Percentiles rank a stretch among this genome's conserved stretches.
These are phyloP conservation scores for Theobroma grandiflorum DNA, from an alignment of 441 rosid species.

Conservation along the genomic window DNA sequence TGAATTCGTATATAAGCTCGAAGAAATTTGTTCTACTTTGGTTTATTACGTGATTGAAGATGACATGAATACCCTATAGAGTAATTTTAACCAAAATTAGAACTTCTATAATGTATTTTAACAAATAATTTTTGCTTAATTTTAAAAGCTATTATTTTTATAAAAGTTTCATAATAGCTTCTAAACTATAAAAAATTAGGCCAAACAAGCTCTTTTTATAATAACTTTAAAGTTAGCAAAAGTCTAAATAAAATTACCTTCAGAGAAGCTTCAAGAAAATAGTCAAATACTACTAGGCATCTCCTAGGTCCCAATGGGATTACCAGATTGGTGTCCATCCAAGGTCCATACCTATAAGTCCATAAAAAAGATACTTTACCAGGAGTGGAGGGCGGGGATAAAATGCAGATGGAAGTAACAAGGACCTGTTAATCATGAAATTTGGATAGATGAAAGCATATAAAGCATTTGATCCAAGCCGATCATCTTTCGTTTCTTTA, in stretches of 20 bases:
- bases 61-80: too few species aligned
- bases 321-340: conserved; percentile 98
- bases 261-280: conserved; percentile 69
- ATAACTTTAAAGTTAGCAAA: too few species aligned
- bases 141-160: too few species aligned
- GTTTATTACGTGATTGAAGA: too few species aligned
- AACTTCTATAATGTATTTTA: too few species aligned
- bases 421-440: conserved; percentile 92
- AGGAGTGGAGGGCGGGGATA: background rate
- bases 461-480: conserved; percentile 82
- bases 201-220: too few species aligned
- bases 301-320: conserved; percentile 75
- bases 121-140: too few species aligned
- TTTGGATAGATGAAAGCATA: conserved; percentile 90
- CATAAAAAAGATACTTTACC: background rate
- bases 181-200: too few species aligned
- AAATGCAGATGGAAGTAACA: conserved; percentile 20
- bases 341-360: conserved; percentile 79
- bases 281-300: conserved; percentile 87
- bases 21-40: too few species aligned
- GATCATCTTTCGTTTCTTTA: conserved; percentile 40
- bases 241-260: conserved; percentile 50
- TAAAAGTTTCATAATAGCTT: too few species aligned
- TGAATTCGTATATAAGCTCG: too few species aligned
- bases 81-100: too few species aligned